phyloP scores from a whole-genome alignment of 345 rosid genomes.

The Ceriops tagal region DNA sequence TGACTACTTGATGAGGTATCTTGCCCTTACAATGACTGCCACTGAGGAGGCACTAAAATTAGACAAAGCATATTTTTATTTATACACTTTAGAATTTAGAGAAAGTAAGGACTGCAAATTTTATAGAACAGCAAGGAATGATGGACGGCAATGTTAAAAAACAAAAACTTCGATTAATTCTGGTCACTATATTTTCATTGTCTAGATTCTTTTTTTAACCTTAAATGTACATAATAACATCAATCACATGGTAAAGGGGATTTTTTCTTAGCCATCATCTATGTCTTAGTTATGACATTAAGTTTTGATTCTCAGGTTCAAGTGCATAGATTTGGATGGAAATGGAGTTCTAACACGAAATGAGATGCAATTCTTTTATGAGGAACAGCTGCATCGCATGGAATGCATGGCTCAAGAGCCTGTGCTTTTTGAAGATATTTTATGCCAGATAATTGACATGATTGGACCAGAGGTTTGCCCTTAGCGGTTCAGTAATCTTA shows the following conservation, averaged over 20 bases:
- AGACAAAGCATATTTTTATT: background rate
- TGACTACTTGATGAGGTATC: background rate
- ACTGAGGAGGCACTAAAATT: background rate
- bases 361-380: slow-evolving; percentile 89
- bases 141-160: too few species aligned
- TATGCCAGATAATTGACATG: slow-evolving; percentile 96
- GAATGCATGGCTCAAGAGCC: slow-evolving; percentile 99
- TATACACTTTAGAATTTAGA: too few species aligned
- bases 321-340: slow-evolving; percentile 93
- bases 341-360: slow-evolving; percentile 80
- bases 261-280: background rate
- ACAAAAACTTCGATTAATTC: too few species aligned
- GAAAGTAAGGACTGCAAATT: too few species aligned
- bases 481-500: slow-evolving; percentile 10
- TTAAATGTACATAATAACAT: too few species aligned
- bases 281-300: slow-evolving; percentile 11
- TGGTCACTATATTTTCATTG: too few species aligned
- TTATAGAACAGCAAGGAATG: too few species aligned
- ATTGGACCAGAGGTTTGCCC: slow-evolving; percentile 72
- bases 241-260: background rate
- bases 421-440: slow-evolving; percentile 87
- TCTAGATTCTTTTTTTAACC: too few species aligned
- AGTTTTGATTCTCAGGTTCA: slow-evolving; percentile 58
- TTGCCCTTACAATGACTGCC: background rate
- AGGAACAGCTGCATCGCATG: slow-evolving; percentile 97